These are phyloP conservation scores for Mortierella sp. DNA, from an alignment of 371 early-diverging fungal species.

Conservation along the genomic window DNA sequence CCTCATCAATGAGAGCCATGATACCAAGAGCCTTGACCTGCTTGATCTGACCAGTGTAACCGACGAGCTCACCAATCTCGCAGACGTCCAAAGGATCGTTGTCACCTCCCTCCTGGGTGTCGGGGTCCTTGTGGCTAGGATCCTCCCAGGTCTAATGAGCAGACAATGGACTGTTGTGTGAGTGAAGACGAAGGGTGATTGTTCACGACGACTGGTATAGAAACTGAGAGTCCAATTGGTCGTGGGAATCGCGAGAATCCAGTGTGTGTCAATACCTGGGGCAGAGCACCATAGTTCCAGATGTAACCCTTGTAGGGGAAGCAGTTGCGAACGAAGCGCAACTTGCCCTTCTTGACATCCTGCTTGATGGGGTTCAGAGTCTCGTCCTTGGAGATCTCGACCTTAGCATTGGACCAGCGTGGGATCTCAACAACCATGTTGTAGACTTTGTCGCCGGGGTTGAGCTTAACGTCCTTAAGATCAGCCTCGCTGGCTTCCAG, in stretches of 20 bases:
- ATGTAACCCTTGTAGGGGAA: conserved; percentile 99
- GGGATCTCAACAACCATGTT: conserved; percentile 99
- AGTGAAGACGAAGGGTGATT: conserved; percentile 2
- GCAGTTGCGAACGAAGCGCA: conserved; percentile 98
- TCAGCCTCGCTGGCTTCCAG: conserved; percentile 82
- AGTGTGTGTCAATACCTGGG: conserved; percentile 68
- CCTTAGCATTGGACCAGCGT: conserved; percentile 99
- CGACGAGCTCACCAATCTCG: conserved; percentile 96
- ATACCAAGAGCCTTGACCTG: conserved; percentile 99
- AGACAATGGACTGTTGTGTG: not conserved
- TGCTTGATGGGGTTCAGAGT: conserved; percentile 98
- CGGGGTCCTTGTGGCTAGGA: conserved; percentile 84
- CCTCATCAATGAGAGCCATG: conserved; percentile 98
- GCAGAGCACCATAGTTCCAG: conserved; percentile 99
- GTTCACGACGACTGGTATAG: no score
- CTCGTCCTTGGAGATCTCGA: conserved; percentile 97
- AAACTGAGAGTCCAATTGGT: no score
- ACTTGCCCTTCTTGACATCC: conserved; percentile 99
- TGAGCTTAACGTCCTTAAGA: no score
- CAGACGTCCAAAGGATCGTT: conserved; percentile 99
- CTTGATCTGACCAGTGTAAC: conserved; percentile 95
- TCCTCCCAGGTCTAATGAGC: conserved; percentile 97
- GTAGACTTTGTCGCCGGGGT: conserved; percentile 71
- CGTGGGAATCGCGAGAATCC: no score
- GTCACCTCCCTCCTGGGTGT: conserved; percentile 94